Conservation (phyloP, 2,329 filamentous ascomycete species). For the Stagonosporopsis vannaccii region DNA sequence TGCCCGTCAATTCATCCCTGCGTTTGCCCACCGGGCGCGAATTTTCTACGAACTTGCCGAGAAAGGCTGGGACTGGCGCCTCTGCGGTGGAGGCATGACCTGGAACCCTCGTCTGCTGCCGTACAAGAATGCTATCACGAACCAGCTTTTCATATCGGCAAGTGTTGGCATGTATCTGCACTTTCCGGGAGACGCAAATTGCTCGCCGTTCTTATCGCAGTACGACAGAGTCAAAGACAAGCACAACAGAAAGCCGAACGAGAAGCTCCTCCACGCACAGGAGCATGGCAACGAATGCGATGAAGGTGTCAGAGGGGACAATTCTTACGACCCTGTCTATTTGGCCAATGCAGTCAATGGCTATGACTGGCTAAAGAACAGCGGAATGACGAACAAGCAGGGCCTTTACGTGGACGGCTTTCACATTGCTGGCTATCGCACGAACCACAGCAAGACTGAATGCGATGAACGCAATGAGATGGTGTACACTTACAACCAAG, state of each 20-base stretch:
- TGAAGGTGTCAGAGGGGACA: background rate
- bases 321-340: slow-evolving; percentile 66
- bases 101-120: slow-evolving; percentile 80
- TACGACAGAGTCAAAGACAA: slow-evolving; percentile 23
- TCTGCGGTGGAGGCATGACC: slow-evolving; percentile 87
- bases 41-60: slow-evolving; percentile 85
- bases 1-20: slow-evolving; percentile 74
- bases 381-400: slow-evolving; percentile 79
- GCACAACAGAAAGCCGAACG: slow-evolving; percentile 5
- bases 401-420: slow-evolving; percentile 89
- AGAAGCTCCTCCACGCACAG: slow-evolving; percentile 5
- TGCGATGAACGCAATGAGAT: slow-evolving; percentile 86
- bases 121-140: slow-evolving; percentile 97
- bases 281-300: slow-evolving; percentile 21
- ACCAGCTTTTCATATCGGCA: slow-evolving; percentile 85
- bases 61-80: slow-evolving; percentile 78
- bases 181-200: slow-evolving; percentile 81
- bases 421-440: slow-evolving; percentile 73
- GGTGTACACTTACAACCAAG: slow-evolving; percentile 97
- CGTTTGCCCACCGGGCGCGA: slow-evolving; percentile 82
- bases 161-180: slow-evolving; percentile 89
- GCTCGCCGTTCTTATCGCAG: slow-evolving; percentile 67
- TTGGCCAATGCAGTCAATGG: slow-evolving; percentile 76
- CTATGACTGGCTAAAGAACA: slow-evolving; percentile 79
- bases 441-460: slow-evolving; percentile 67